Percentiles rank a stretch among this genome's conserved stretches.
phyloP scores from a whole-genome alignment of 2,329 filamentous ascomycete species.

The Calonectria henricotiae region DNA sequence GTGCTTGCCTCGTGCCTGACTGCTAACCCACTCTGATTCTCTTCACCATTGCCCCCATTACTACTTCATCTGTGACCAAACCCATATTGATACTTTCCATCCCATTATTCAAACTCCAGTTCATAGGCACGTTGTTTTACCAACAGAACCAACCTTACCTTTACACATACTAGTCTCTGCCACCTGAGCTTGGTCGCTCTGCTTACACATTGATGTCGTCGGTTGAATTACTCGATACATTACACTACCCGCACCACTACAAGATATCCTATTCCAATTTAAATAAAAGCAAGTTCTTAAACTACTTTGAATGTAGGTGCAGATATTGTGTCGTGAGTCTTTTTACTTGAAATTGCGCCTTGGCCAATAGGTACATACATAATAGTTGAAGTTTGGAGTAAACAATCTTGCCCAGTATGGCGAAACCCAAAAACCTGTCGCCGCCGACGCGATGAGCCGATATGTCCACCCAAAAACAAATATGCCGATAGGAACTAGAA shows the following conservation, averaged over 20 bases:
- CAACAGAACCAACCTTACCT: not conserved
- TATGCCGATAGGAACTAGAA: too few relatives aligned
- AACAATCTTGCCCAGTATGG: constrained; percentile 61
- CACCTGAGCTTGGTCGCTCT: constrained; percentile 52
- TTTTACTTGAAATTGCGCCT: constrained; percentile 48
- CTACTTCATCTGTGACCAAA: constrained; percentile 26
- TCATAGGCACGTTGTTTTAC: not conserved
- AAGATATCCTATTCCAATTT: constrained; percentile 73
- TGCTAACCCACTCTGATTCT: constrained; percentile 33
- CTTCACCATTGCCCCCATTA: constrained; percentile 5
- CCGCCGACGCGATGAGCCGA: constrained; percentile 78
- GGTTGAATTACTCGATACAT: constrained; percentile 71
- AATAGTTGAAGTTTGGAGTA: constrained; percentile 47
- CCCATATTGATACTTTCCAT: not conserved
- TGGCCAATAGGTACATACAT: constrained; percentile 19
- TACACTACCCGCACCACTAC: constrained; percentile 71
- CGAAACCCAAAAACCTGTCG: constrained; percentile 57
- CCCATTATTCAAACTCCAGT: not conserved
- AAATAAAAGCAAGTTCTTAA: constrained; percentile 72
- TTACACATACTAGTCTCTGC: constrained; percentile 28
- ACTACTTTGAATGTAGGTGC: constrained; percentile 66
- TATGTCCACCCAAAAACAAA: constrained; percentile 68
- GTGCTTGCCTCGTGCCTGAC: constrained; percentile 44
- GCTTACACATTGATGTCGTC: constrained; percentile 73
- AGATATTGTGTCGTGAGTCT: constrained; percentile 31